Conservation (phyloP, 257 asterid species). For the Scutellaria barbata region DNA sequence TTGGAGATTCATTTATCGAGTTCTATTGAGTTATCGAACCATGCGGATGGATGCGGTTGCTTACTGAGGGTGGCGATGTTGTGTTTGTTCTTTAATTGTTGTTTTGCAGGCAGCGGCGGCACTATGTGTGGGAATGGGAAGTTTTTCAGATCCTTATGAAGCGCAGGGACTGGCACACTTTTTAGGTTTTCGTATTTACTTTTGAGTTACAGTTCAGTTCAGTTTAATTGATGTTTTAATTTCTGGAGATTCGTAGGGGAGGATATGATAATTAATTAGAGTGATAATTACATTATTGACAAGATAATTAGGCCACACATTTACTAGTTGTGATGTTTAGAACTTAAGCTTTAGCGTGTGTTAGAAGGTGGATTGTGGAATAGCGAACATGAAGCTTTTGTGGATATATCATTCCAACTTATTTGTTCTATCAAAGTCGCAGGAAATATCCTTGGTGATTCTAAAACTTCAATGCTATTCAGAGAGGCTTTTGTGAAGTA, state of each 20-base stretch:
- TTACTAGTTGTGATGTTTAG: background rate
- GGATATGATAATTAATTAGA: background rate
- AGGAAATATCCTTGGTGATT: constrained; percentile 11
- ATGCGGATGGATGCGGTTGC: background rate
- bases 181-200: constrained; percentile 62
- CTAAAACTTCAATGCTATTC: constrained; percentile 3
- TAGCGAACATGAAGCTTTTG: background rate
- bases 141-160: constrained; percentile 90
- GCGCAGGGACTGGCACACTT: constrained; percentile 99
- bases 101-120: constrained; percentile 95
- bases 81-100: constrained; percentile 15
- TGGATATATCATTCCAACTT: background rate
- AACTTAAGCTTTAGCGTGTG: background rate
- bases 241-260: background rate
- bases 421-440: constrained; percentile 22
- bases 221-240: constrained; percentile 2
- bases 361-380: background rate
- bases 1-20: constrained; percentile 28
- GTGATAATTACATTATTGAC: constrained; percentile 2
- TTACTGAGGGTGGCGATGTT: background rate
- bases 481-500: constrained; percentile 15
- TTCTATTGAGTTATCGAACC: constrained; percentile 22
- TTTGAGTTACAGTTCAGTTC: constrained; percentile 24
- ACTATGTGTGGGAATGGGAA: constrained; percentile 92
- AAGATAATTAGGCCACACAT: background rate